Percentiles rank a stretch among this genome's conserved stretches.
phyloP scores from a whole-genome alignment of 306 rosid species.

The Cucumis sativus region DNA sequence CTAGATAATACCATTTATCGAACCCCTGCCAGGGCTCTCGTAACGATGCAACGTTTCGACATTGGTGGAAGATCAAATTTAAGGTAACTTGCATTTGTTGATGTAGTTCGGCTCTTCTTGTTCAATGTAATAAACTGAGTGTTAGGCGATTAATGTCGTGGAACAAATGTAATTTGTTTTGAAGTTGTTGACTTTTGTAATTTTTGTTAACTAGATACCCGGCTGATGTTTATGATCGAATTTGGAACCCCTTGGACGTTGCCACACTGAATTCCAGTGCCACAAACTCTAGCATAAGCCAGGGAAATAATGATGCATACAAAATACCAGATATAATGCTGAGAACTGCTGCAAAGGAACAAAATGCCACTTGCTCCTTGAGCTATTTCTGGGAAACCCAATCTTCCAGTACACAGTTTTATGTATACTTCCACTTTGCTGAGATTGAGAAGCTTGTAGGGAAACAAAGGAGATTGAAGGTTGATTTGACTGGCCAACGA shows the following conservation, averaged over 20 bases:
- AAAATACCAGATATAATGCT: conserved; percentile 11
- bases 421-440: conserved; percentile 20
- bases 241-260: conserved; percentile 8
- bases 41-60: conserved; percentile 7
- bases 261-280: neutral
- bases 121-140: neutral
- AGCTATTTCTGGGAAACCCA: neutral
- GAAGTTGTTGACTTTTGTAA: neutral
- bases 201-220: conserved; percentile 3
- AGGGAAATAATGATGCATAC: conserved; percentile 1
- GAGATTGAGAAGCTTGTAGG: conserved; percentile 9
- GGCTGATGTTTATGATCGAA: conserved; percentile 10
- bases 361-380: conserved; percentile 2
- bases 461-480: neutral
- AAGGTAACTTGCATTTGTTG: conserved; percentile 1
- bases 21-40: neutral
- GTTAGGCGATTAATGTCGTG: neutral
- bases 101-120: neutral
- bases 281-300: conserved; percentile 8
- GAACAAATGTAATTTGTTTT: neutral
- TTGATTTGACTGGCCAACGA: conserved; percentile 2
- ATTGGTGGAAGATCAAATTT: neutral
- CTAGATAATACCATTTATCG: conserved; percentile 6
- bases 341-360: conserved; percentile 6
- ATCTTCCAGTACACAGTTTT: neutral